Base-by-base conservation (phyloP, 352 stramenopile species). In the Phytophthora pseudosyringae region DNA sequence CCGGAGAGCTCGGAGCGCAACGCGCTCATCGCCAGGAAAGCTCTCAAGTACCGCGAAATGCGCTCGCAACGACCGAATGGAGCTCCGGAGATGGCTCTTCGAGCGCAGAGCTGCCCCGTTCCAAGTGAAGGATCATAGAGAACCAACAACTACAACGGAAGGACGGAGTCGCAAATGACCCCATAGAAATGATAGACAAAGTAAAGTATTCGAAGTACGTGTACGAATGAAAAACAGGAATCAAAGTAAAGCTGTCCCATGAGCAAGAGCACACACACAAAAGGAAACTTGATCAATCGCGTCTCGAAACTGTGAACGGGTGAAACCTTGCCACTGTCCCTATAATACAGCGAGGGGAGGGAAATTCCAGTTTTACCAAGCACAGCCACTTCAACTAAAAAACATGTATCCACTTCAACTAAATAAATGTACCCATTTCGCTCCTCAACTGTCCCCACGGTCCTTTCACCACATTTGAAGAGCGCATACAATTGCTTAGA, bases 31-130 rank as follows among this genome's bases (percentile, higher is more conserved):
- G 67, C 67, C 28, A 64, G 71, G 47, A 75, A 71, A 26, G 67
- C 67, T n/a, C 55, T 75, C 47, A 67, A 63, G 56, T 75, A 75
- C 47, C 67, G 67, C 9, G 48, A 71, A 48, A 75, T 59, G 62
- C 62, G 67, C 12, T 47, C 67, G 1, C 55, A 47, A 33, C 45
- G 62, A 64, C 67, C 67, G 15, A 61, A 66, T 31, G 9, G n/a
- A 3, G 7, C 7, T n/a, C 13, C 9, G 5, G 44, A 50, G 13
- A 53, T 58, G 59, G 16, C 43, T 25, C 6, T 59, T 47, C 59
- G 66, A 59, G 56, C 55, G 49, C 47, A 63, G 54, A 73, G 66
- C 36, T 73, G 54, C 32, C 66, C 66, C 9, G 41, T 47, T 2
- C 21, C 18, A 10, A 53, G 9, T 11, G 31, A 45, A 28, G n/a